Conservation (phyloP, 2,329 filamentous ascomycete species). For the Arthrobotrys entomopaga region DNA sequence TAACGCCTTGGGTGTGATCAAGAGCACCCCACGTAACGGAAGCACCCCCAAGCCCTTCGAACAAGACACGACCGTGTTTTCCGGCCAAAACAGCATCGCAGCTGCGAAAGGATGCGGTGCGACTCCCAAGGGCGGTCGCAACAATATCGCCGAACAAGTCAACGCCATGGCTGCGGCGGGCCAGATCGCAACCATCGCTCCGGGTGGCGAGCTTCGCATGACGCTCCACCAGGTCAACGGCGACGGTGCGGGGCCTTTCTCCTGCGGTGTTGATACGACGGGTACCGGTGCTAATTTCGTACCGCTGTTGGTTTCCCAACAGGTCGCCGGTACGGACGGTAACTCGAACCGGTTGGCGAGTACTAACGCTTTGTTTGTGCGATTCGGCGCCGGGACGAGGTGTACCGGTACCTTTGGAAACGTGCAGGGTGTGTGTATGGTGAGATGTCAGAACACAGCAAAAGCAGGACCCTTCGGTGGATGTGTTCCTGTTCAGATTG, state of each 20-base stretch:
- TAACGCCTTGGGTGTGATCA: constrained; percentile 29
- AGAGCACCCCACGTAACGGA: constrained; percentile 23
- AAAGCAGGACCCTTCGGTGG: constrained; percentile 72
- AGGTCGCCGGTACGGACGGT: constrained; percentile 28
- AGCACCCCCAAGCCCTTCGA: constrained; percentile 19
- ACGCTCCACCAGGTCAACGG: constrained; percentile 66
- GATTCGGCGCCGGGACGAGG: constrained; percentile 3
- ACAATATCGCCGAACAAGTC: constrained; percentile 63
- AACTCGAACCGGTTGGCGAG: constrained; percentile 7
- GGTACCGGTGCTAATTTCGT: constrained; percentile 65
- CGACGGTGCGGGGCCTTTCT: constrained; percentile 65
- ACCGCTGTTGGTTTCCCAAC: constrained; percentile 23
- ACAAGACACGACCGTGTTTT: constrained; percentile 30
- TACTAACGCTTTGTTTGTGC: constrained; percentile 25
- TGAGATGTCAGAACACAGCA: constrained; percentile 71
- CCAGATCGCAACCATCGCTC: constrained; percentile 68
- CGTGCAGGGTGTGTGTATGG: constrained; percentile 71
- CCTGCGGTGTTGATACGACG: constrained; percentile 72
- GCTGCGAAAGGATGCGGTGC: constrained; percentile 68
- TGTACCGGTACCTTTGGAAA: constrained; percentile 72
- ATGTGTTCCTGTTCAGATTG: constrained; percentile 69
- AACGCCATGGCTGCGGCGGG: constrained; percentile 26
- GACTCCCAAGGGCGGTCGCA: constrained; percentile 70
- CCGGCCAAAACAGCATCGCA: constrained; percentile 12
- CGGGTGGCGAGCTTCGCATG: constrained; percentile 70